phyloP scores from a whole-genome alignment of 495 filamentous ascomycete species.

The Aspergillus leporis region DNA sequence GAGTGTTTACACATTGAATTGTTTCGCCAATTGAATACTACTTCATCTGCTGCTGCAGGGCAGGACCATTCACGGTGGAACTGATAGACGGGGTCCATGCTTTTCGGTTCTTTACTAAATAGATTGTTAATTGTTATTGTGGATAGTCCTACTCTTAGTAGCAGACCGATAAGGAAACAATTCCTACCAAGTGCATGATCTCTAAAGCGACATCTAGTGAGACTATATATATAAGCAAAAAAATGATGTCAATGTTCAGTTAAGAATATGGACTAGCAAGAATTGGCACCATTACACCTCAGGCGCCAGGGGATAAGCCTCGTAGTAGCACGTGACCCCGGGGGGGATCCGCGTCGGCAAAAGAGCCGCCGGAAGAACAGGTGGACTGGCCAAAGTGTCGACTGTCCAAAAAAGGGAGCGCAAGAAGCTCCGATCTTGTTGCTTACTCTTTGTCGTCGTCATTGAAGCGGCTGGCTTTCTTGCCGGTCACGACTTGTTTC shows the following conservation, averaged over 20 bases:
- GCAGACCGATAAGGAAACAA: neutral
- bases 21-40: too few relatives aligned
- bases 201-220: neutral
- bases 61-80: neutral
- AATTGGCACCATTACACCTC: neutral
- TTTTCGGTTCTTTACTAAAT: neutral
- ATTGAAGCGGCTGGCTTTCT: constrained; percentile 2
- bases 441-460: neutral
- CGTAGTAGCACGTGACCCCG: constrained; percentile 5
- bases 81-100: neutral
- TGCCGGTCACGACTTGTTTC: neutral
- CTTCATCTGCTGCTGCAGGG: neutral
- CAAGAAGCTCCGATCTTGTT: constrained; percentile 1
- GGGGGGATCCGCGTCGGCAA: constrained; percentile 9
- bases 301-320: constrained; percentile 8
- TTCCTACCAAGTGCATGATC: neutral
- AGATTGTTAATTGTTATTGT: neutral
- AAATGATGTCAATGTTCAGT: neutral
- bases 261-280: too few relatives aligned
- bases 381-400: neutral
- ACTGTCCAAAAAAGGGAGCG: neutral
- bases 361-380: constrained; percentile 8
- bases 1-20: too few relatives aligned
- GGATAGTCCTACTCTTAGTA: constrained; percentile 1
- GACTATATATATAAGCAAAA: too few relatives aligned